Conservation (phyloP, 73 alveolate genomes). For the Blepharisma japonicum region DNA sequence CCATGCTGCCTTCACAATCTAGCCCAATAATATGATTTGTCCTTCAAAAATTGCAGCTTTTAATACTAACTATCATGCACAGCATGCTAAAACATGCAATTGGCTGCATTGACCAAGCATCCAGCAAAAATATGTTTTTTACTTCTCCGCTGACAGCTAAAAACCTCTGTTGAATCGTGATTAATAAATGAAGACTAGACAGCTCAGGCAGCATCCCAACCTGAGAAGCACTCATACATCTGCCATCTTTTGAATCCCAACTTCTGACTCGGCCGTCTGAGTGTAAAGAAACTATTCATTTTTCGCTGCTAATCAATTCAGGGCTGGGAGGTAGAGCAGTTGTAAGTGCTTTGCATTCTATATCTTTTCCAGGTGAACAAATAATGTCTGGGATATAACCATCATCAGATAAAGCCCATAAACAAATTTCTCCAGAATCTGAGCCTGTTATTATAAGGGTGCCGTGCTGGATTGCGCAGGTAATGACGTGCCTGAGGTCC, state of each 20-base stretch:
- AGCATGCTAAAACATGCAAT: not conserved
- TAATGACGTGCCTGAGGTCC: not conserved
- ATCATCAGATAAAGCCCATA: not conserved
- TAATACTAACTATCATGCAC: not conserved
- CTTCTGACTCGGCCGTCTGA: slow-evolving; percentile 40
- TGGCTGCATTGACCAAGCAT: not conserved
- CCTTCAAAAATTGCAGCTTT: not conserved
- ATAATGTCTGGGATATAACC: not conserved
- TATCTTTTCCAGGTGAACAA: not conserved
- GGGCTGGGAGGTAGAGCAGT: not conserved
- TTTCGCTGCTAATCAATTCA: slow-evolving; percentile 17
- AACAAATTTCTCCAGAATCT: not conserved
- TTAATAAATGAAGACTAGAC: not conserved
- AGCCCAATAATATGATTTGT: not conserved
- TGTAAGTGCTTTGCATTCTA: not conserved
- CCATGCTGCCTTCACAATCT: not conserved
- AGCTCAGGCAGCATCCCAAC: slow-evolving; percentile 37
- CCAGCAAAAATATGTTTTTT: not conserved
- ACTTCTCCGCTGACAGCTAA: slow-evolving; percentile 2
- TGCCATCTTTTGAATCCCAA: slow-evolving; percentile 61
- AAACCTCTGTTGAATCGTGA: not conserved
- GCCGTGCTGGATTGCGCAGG: not conserved
- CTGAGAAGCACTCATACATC: slow-evolving; percentile 53
- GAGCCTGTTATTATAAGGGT: not conserved
- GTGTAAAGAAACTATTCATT: slow-evolving; percentile 43